These are phyloP conservation scores for Chrysoporthe deuterocubensis DNA, from an alignment of 2,329 filamentous ascomycete genomes.

Conservation along the genomic window DNA sequence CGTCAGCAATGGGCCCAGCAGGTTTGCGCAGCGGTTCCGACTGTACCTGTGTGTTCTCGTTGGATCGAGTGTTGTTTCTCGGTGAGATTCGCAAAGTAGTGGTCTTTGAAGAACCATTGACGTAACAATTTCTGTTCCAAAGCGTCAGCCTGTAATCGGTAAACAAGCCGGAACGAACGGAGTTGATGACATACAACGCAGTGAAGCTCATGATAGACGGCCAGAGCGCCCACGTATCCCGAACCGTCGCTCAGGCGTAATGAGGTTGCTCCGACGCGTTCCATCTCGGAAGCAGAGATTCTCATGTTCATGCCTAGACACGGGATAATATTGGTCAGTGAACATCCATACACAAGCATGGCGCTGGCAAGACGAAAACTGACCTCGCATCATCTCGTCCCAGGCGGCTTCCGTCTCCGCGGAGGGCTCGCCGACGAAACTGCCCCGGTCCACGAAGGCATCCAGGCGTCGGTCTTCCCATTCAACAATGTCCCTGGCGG, in stretches of 20 bases:
- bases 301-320: no score
- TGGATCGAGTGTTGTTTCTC: not conserved
- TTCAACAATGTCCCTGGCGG: not conserved
- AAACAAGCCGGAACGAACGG: not conserved
- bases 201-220: constrained; percentile 7
- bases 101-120: constrained; percentile 2
- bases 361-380: not conserved
- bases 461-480: constrained; percentile 9
- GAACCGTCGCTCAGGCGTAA: no score
- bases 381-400: constrained; percentile 7
- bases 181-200: not conserved
- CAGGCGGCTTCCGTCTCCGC: constrained; percentile 3
- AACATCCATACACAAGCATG: no score
- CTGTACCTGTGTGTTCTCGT: constrained; percentile 7
- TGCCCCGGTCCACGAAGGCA: constrained; percentile 6
- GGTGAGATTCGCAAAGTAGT: constrained; percentile 5
- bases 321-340: no score
- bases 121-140: constrained; percentile 1
- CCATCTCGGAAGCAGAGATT: no score
- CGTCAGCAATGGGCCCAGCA: not conserved
- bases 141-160: no score
- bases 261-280: no score
- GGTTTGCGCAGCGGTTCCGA: not conserved
- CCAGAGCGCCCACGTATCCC: not conserved
- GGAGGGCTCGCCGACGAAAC: constrained; percentile 6